Evolutionary conservation across 176 grass and related monocot genomes (phyloP), one percentile per base, ranked within the genome.

Genomic region (Oryza punctata): DNA sequence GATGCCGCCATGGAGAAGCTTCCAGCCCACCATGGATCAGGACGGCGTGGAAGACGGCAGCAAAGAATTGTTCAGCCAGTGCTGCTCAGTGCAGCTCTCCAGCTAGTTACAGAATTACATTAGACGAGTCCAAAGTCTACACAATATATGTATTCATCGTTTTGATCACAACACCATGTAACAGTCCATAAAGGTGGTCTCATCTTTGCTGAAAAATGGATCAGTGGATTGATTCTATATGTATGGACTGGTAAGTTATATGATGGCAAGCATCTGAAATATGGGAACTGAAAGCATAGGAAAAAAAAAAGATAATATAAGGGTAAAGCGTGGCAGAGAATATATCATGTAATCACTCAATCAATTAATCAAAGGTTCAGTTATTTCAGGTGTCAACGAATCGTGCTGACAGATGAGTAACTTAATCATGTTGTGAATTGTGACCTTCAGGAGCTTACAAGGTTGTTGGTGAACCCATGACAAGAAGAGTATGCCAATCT

Each of bases 11-110:
- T 94, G 92, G 92, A 86, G 52, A 72, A 94, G 82, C 80, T 91
- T 86, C 71, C 70, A 84, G 80, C 89, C 89, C 11, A 72, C 69
- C n/a, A 85, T 78, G 84, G 69, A 82, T 21, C 67, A 82, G 38
- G 88, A 82, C 4, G 33, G 37, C 78, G 41, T 73, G 2, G 89
- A 87, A 15, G 84, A 87, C 18, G 83, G 72, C 38, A 63, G 69
- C 67, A 91, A 85, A 63, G 83, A 89, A 63, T 57, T 94, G 30
- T 91, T 90, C 84, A 89, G 89, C 50, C 92, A 94, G 21, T 94
- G 89, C 82, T 91, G 89, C 73, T 80, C 81, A 0, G 75, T 84
- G 76, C 80, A 84, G 61, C 84, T 91, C 69, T 83, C 85, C 60
- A 91, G 37, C 64, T 91, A 43, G 73, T 27, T 65, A 47, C 72